These are phyloP conservation scores for Eucalyptus melliodora DNA, from an alignment of 345 rosid genomes.

Conservation along the genomic window DNA sequence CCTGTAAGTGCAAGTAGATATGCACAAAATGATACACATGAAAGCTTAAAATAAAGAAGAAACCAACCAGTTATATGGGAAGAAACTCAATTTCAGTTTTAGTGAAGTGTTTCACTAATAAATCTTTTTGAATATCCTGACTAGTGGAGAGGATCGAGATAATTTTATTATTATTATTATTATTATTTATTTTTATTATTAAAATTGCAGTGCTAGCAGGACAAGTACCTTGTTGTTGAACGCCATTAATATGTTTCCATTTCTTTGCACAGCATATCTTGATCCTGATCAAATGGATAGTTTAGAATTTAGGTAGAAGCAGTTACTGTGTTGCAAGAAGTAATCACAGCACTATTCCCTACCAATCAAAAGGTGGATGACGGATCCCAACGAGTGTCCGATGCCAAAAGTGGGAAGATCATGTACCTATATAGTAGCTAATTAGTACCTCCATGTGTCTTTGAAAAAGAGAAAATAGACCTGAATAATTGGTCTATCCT, in stretches of 20 bases:
- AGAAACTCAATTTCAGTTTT: background rate
- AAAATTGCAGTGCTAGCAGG: background rate
- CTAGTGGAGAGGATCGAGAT: background rate
- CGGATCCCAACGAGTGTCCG: conserved; percentile 93
- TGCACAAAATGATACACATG: background rate
- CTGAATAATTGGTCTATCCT: background rate
- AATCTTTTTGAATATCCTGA: background rate
- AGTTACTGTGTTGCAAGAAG: background rate
- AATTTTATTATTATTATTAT: background rate
- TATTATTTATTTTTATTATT: background rate
- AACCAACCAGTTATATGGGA: background rate
- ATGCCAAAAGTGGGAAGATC: conserved; percentile 94
- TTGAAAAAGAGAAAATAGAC: background rate
- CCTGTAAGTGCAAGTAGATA: background rate
- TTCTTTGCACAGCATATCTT: conserved; percentile 88
- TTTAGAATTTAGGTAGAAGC: background rate
- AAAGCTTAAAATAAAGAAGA: background rate
- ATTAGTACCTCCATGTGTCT: background rate
- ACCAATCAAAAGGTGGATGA: conserved; percentile 97
- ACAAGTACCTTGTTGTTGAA: conserved; percentile 86
- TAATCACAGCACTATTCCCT: background rate
- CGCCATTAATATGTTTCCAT: conserved; percentile 78
- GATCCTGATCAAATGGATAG: conserved; percentile 45
- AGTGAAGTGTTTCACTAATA: background rate
- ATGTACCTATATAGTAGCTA: conserved; percentile 31